phyloP scores from a whole-genome alignment of 2,329 filamentous ascomycete species.

The Curvularia verruculosa region DNA sequence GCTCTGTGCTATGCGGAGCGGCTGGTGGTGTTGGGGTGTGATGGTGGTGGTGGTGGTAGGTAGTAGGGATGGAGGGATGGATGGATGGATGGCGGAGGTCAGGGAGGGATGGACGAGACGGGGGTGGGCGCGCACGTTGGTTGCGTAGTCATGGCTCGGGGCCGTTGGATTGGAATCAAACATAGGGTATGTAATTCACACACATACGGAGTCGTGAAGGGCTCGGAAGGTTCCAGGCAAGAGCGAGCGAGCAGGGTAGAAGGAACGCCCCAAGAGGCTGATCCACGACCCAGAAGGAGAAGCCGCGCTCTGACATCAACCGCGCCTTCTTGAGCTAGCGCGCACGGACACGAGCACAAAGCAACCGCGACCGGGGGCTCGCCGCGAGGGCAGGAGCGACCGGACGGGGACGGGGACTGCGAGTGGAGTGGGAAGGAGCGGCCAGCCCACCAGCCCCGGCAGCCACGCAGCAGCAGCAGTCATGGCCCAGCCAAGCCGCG shows the following conservation, averaged over 20 bases:
- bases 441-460: conserved; percentile 1
- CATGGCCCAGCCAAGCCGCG: conserved; percentile 16
- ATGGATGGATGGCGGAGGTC: conserved; percentile 31
- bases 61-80: conserved; percentile 2
- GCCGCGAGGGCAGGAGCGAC: conserved; percentile 12
- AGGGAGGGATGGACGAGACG: conserved; percentile 28
- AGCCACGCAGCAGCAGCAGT: conserved; percentile 9
- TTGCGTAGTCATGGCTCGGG: conserved; percentile 46
- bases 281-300: conserved; percentile 50
- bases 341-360: conserved; percentile 30
- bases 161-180: conserved; percentile 48
- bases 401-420: conserved; percentile 1
- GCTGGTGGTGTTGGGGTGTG: conserved; percentile 16
- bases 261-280: conserved; percentile 45
- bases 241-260: conserved; percentile 26
- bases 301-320: conserved; percentile 48
- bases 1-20: too few species aligned
- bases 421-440: too few species aligned
- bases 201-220: conserved; percentile 40
- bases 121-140: conserved; percentile 32
- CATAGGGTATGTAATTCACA: conserved; percentile 51
- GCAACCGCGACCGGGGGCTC: conserved; percentile 27
- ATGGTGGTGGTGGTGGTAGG: conserved; percentile 15
- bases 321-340: conserved; percentile 35
- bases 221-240: conserved; percentile 48